Evolutionary conservation across 2,329 filamentous ascomycete species (phyloP), one percentile per base, ranked within the genome.

Genomic region (Stemphylium beticola): DNA sequence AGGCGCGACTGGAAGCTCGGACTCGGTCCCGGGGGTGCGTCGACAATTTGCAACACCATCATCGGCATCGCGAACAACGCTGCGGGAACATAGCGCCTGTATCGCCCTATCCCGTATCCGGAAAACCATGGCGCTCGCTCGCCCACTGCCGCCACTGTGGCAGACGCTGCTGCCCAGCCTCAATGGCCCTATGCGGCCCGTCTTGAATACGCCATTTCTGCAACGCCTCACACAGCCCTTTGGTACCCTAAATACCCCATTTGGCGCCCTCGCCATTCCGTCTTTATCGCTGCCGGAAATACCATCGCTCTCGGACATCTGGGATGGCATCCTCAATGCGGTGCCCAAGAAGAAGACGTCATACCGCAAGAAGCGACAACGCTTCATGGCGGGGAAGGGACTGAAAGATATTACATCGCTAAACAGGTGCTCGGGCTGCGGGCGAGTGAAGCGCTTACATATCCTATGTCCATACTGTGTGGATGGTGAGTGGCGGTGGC

Each of bases 321-420:
- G 93, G 93, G 93, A 97, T 65, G 92, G 91, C 5, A 85, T 99
- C 40, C 82, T 99, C 64, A 88, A 88, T 63, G 95, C 95, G 1
- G 95, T 98, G 14, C 95, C 95, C 4, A 99, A 99, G 84, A 98
- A 96, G 81, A 99, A 98, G 85, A 96, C 92, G 31, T 97, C 93
- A 37, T 92, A 99, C 77, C 91, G 91, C 82, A 96, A 95, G 81
- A 96, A 92, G 83, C 85, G 95, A 66, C 88, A 92, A 73, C 87
- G 96, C 69, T 92, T 96, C 73, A 90, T 98, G 88, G 93, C 93
- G 20, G 95, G 95, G 71, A 99, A 99, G 80, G 93, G 88, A 39
- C 78, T 99, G 66, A 91, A 96, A 79, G 95, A 99, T 74, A 87
- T 96, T 53, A 95, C 89, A 60, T 85, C 86, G 49, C 79, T 99